These are phyloP conservation scores for Brettanomyces nanus DNA, from an alignment of 805 yeast species.

Conservation along the genomic window DNA sequence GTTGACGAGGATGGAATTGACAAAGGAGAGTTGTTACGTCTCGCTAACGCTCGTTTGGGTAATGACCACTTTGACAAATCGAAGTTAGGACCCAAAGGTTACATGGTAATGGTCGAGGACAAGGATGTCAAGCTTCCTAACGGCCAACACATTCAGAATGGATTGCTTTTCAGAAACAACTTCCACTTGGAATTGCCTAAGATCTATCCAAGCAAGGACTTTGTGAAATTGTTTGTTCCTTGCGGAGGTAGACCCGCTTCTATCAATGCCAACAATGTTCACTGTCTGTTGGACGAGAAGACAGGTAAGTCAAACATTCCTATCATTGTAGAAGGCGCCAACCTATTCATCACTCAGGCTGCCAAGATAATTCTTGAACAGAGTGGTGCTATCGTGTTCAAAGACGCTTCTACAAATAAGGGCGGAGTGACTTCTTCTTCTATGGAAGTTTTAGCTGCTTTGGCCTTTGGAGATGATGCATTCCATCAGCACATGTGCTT, in stretches of 20 bases:
- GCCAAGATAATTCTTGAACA: slow-evolving; percentile 82
- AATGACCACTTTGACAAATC: slow-evolving; percentile 59
- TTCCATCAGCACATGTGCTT: slow-evolving; percentile 77
- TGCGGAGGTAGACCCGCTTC: slow-evolving; percentile 99
- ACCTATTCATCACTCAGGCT: slow-evolving; percentile 87
- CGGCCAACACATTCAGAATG: slow-evolving; percentile 70
- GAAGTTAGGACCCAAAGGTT: slow-evolving; percentile 68
- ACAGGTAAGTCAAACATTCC: slow-evolving; percentile 75
- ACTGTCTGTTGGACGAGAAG: slow-evolving; percentile 57
- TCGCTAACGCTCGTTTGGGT: slow-evolving; percentile 74
- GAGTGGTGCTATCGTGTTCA: slow-evolving; percentile 81
- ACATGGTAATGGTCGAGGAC: slow-evolving; percentile 79
- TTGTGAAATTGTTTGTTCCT: slow-evolving; percentile 84
- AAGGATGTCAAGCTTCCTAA: slow-evolving; percentile 68
- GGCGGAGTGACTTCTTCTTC: slow-evolving; percentile 99
- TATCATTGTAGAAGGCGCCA: slow-evolving; percentile 95
- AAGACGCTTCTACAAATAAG: slow-evolving; percentile 95
- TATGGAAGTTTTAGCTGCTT: slow-evolving; percentile 88
- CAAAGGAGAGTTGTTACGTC: slow-evolving; percentile 64
- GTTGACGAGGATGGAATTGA: slow-evolving; percentile 88
- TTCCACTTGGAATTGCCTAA: slow-evolving; percentile 74
- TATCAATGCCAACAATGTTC: slow-evolving; percentile 77
- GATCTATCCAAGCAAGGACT: slow-evolving; percentile 40
- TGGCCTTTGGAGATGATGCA: slow-evolving; percentile 78
- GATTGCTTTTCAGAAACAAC: slow-evolving; percentile 82